phyloP scores from a whole-genome alignment of 164 flowering plant genomes.

The Sedum album region DNA sequence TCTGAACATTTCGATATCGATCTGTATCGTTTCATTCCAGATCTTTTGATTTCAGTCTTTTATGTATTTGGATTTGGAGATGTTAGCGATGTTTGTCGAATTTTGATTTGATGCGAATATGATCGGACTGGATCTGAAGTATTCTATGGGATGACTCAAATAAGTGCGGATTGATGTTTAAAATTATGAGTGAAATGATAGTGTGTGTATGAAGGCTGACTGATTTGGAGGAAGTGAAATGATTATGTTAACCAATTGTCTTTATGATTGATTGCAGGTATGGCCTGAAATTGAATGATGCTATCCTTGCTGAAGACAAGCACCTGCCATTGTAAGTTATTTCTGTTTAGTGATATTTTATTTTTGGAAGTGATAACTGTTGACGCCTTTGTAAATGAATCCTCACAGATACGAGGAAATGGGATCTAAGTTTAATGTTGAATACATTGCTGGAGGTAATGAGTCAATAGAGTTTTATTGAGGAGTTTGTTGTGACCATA shows the following conservation, averaged over 20 bases:
- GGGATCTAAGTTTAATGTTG: conserved; percentile 43
- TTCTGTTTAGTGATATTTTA: not conserved
- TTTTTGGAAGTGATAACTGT: not conserved
- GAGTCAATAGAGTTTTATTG: not conserved
- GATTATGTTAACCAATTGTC: not conserved
- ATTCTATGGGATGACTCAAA: too few species aligned
- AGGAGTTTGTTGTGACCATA: not conserved
- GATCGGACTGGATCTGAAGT: too few species aligned
- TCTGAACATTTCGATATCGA: not conserved
- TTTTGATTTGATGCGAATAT: too few species aligned
- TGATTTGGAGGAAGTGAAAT: not conserved
- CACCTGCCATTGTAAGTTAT: conserved; percentile 60
- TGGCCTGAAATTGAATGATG: conserved; percentile 66
- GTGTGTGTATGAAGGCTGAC: not conserved
- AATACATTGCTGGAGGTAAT: conserved; percentile 73
- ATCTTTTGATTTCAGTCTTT: not conserved
- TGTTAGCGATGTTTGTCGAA: too few species aligned
- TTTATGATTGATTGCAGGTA: conserved; percentile 31
- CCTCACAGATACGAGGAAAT: conserved; percentile 60
- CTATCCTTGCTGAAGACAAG: conserved; percentile 85
- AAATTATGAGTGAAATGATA: too few species aligned
- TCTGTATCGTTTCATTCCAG: not conserved
- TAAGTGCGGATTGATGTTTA: too few species aligned
- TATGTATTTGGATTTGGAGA: not conserved
- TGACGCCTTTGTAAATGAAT: not conserved